phyloP scores from a whole-genome alignment of 768 basidiomycete species.

The Tulasnella sp. region DNA sequence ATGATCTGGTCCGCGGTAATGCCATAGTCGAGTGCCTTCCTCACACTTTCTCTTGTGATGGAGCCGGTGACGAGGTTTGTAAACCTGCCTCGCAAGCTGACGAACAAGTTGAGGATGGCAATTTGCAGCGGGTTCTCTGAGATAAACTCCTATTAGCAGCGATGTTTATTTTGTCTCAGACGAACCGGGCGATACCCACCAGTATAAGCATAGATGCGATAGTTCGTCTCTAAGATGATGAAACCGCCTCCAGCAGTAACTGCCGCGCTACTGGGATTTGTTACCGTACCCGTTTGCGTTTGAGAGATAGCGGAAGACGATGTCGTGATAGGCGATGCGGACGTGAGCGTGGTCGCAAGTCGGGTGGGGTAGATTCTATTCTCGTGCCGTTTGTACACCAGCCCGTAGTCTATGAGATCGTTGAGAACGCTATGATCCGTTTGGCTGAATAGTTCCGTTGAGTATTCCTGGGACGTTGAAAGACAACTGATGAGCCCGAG shows the following conservation, averaged over 20 bases:
- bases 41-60: slow-evolving; percentile 90
- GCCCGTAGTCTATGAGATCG: slow-evolving; percentile 89
- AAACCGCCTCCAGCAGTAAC: slow-evolving; percentile 48
- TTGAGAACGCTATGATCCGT: slow-evolving; percentile 80
- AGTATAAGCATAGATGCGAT: slow-evolving; percentile 96
- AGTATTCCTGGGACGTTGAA: slow-evolving; percentile 63
- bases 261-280: slow-evolving; percentile 40
- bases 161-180: neutral
- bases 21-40: slow-evolving; percentile 85
- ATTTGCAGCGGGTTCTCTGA: slow-evolving; percentile 92
- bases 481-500: slow-evolving; percentile 14
- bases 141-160: slow-evolving; percentile 2
- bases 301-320: neutral
- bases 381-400: slow-evolving; percentile 74
- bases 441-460: slow-evolving; percentile 62
- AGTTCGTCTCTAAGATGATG: slow-evolving; percentile 96
- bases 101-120: slow-evolving; percentile 88
- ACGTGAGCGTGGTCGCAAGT: slow-evolving; percentile 87
- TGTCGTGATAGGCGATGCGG: slow-evolving; percentile 62
- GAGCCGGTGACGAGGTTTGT: slow-evolving; percentile 95
- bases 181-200: slow-evolving; percentile 36
- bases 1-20: slow-evolving; percentile 95
- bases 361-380: slow-evolving; percentile 89
- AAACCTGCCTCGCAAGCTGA: slow-evolving; percentile 85
- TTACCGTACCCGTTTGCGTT: slow-evolving; percentile 19